Base-by-base conservation (phyloP, 768 basidiomycete genomes). In the Rhodotorula toruloides region DNA sequence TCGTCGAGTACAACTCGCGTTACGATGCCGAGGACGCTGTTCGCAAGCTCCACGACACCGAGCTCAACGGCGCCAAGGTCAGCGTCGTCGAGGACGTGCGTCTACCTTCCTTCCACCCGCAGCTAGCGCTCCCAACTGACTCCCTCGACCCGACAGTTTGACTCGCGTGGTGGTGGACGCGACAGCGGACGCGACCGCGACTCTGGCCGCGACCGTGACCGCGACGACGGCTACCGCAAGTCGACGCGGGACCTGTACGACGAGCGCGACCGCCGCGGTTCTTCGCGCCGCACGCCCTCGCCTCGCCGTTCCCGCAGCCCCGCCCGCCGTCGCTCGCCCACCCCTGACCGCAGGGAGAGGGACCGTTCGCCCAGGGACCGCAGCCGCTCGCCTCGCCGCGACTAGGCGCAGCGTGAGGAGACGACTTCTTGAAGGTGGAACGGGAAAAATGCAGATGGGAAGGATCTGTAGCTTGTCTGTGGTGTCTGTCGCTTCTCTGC, bases 11-110 rank as follows among this genome's bases (percentile, higher is more conserved):
- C 78, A 81, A 89, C 14, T 86, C 85, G 55, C 83, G 89, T 61
- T 89, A 89, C 11, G 94, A 98, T 73, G 91, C 91, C 50, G 92
- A 97, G 46, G 87, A 88, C 69, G 94, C 94, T n/a, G 84, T 92
- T 72, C 88, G 85, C 76, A 87, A 88, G 40, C 81, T 97, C 43
- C 87, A 90, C 73, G 87, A 87, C 67, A 88, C 85, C 72, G 92
- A 96, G 72, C 85, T 96, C 50, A 89, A 91, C 72, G 91, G 91
- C 64, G 81, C 86, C 58, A 82, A 83, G 54, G 89, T 91, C 59
- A 85, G 86, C 62, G 87, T 94, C 36, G 81, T 59, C 25, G 67
- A 68, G 19, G 66, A 60, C n/a, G 52, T 63, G 32, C n/a, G 58
- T 50, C 19, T 5, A 27, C 13, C 14, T 11, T 83, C 40, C 65